Conservation (phyloP, 345 rosid species). For the Gossypioides kirkii region DNA sequence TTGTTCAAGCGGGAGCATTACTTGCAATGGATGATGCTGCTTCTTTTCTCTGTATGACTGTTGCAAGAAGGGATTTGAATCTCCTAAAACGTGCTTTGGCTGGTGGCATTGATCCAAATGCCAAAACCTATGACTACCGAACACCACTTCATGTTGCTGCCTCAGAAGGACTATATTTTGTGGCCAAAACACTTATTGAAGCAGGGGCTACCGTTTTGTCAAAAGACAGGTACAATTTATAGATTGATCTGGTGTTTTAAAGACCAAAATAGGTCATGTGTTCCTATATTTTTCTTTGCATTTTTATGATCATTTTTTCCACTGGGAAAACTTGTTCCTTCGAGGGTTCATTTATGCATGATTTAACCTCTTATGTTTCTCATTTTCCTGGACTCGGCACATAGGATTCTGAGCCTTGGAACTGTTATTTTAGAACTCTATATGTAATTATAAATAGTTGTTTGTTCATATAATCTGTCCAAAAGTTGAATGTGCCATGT, state of each 20-base stretch:
- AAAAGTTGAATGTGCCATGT: background rate
- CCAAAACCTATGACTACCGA: conserved; percentile 63
- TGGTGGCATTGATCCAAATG: conserved; percentile 62
- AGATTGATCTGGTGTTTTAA: background rate
- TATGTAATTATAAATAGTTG: background rate
- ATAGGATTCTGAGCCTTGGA: background rate
- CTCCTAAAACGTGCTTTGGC: conserved; percentile 51
- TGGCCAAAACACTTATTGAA: conserved; percentile 48
- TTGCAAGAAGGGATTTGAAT: conserved; percentile 52
- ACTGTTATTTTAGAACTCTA: background rate
- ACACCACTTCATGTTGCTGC: conserved; percentile 84
- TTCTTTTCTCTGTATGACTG: conserved; percentile 52
- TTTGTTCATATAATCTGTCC: background rate
- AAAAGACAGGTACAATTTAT: conserved; percentile 53
- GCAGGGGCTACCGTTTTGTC: conserved; percentile 69
- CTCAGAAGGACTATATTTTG: conserved; percentile 49
- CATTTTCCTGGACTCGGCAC: background rate
- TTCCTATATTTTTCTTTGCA: background rate
- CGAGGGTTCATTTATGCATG: background rate
- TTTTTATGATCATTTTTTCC: background rate
- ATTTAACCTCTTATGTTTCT: background rate
- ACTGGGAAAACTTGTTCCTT: background rate
- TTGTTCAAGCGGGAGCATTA: conserved; percentile 54
- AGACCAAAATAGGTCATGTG: background rate
- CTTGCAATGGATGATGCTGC: conserved; percentile 58